Percentiles rank a stretch among this genome's conserved stretches.
phyloP scores from a whole-genome alignment of 108 stramenopile genomes.

The Skeletonema grethae region DNA sequence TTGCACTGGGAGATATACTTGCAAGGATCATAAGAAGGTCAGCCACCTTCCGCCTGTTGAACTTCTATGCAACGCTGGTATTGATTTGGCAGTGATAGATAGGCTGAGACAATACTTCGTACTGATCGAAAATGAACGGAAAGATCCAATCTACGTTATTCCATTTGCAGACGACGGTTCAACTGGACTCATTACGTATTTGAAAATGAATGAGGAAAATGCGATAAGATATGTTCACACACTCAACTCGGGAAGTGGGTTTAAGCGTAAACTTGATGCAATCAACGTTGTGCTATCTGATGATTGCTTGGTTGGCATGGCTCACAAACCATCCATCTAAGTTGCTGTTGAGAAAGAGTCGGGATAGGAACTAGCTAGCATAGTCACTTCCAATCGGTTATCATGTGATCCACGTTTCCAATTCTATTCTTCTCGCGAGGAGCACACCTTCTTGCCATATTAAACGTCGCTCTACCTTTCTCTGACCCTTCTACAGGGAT shows the following conservation, averaged over 20 bases:
- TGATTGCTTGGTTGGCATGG: not conserved
- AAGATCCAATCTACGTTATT: slow-evolving; percentile 46
- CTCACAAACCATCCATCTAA: not conserved
- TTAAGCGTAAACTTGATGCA: slow-evolving; percentile 49
- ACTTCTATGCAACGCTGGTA: slow-evolving; percentile 23
- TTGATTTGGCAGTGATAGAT: slow-evolving; percentile 9
- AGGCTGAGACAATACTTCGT: slow-evolving; percentile 20
- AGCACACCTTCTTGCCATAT: slow-evolving; percentile 23
- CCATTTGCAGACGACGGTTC: slow-evolving; percentile 35
- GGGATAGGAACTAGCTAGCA: not conserved
- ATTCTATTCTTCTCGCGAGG: not conserved
- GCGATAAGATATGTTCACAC: slow-evolving; percentile 50
- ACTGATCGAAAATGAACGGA: slow-evolving; percentile 29
- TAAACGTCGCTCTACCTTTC: slow-evolving; percentile 34
- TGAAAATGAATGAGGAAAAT: slow-evolving; percentile 22
- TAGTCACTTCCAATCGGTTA: slow-evolving; percentile 18
- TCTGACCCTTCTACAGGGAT: slow-evolving; percentile 28
- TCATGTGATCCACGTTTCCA: not conserved
- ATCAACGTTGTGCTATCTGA: slow-evolving; percentile 35
- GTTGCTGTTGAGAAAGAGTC: not conserved
- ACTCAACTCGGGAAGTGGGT: slow-evolving; percentile 54
- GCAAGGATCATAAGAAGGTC: slow-evolving; percentile 47
- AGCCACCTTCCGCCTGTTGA: slow-evolving; percentile 29
- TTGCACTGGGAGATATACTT: slow-evolving; percentile 58
- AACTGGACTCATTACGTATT: slow-evolving; percentile 53